These are phyloP conservation scores for Amylocarpus encephaloides DNA, from an alignment of 2,329 filamentous ascomycete genomes.

Conservation along the genomic window DNA sequence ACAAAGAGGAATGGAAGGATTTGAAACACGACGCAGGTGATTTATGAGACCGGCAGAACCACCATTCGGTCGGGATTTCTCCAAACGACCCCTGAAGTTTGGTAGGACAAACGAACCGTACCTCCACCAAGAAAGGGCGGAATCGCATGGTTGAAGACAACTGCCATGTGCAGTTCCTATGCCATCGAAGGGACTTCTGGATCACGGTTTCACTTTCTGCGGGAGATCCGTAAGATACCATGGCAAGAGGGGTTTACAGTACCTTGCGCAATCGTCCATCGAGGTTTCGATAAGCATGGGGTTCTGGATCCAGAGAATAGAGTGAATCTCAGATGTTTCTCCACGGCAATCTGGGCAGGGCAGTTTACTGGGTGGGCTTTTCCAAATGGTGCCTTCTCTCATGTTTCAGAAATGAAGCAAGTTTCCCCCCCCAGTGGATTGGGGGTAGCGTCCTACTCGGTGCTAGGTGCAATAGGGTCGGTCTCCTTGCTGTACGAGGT, in stretches of 20 bases:
- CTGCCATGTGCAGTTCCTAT: not conserved
- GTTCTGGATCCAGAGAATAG: not conserved
- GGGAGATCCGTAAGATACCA: slow-evolving; percentile 1
- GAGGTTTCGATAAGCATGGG: not conserved
- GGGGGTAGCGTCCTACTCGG: too few species aligned
- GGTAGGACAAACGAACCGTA: too few species aligned
- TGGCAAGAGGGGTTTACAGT: not conserved
- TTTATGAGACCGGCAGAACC: slow-evolving; percentile 2
- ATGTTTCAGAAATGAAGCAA: slow-evolving; percentile 4
- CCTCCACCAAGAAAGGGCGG: not conserved
- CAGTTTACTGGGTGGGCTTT: not conserved
- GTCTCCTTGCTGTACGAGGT: not conserved
- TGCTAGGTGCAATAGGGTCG: too few species aligned
- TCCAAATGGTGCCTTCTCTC: not conserved
- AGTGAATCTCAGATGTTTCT: not conserved
- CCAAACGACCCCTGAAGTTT: too few species aligned
- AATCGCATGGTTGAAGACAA: not conserved
- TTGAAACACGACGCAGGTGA: not conserved
- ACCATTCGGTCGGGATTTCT: not conserved
- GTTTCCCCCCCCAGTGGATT: not conserved
- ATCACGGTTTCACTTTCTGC: slow-evolving; percentile 3
- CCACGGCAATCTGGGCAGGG: not conserved
- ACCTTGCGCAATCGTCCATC: not conserved
- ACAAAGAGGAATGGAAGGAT: slow-evolving; percentile 11
- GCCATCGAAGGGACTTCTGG: not conserved